Base-by-base conservation (phyloP, 192 early-diverging fungal genomes). In the Backusella circina region DNA sequence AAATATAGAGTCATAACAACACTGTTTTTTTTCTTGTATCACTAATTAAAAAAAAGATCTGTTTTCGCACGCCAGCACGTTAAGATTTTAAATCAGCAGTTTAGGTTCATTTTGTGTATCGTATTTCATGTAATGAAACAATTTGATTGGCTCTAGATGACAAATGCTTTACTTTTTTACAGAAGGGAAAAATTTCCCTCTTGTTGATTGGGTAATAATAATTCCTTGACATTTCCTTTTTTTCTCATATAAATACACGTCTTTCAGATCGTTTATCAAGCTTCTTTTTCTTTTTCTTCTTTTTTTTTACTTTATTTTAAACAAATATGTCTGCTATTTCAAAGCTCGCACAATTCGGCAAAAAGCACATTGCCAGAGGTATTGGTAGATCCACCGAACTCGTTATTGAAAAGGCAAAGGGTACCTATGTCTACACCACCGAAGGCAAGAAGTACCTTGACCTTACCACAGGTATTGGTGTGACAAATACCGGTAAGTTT, bases 381-480 rank as follows among this genome's bases (percentile, higher is more conserved):
- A 76, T 78, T 12, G 68, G 33, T 64, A 66, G 79, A n/a, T 68
- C 33, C 21, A 70, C 71, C 9, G 68, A 78, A 13, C 41, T 82
- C 12, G 73, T 82, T 31, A 71, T 82, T 41, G 73, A 76, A 8
- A 75, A 64, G 39, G 80, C 65, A 33, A 67, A 57, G 31, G 82
- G 82, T n/a, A 47, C 64, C 26, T 75, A 71, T 10, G 28, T 84
- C 6, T 75, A 26, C n/a, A 82, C 72, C 9, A 72, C 72, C 28
- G 74, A 81, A 41, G 80, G 80, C 10, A 71, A 78, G 51, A 75
- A 77, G 32, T 80, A 78, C 65, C 69, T 84, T 33, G 82, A 84
- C 44, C 73, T 80, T 16, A 72, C 82, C 12, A 57, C 75, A 12
- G 82, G 82, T 6, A 82, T 82, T 36, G 82, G 82, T 13, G 82